Evolutionary conservation across 768 basidiomycete genomes (phyloP).

Genomic region (Calocybe cyanea): DNA sequence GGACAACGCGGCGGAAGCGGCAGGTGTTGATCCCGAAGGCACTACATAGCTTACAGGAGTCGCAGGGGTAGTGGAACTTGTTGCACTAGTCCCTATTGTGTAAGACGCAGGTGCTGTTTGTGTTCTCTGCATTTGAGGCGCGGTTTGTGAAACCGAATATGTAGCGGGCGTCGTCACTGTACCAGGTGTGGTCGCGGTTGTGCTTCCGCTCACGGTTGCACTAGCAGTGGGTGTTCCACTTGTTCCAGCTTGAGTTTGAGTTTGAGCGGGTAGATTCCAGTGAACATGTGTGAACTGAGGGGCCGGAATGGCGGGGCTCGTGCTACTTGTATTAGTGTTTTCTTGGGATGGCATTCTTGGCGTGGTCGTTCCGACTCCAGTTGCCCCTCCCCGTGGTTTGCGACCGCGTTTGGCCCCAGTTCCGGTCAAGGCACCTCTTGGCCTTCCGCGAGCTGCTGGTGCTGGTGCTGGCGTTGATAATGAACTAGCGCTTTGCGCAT

Average conservation of each 20-base stretch:
- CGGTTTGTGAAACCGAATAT: not conserved
- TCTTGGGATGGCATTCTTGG: slow-evolving; percentile 5
- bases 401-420: slow-evolving; percentile 41
- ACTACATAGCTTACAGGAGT: slow-evolving; percentile 7
- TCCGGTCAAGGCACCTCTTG: slow-evolving; percentile 25
- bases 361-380: slow-evolving; percentile 11
- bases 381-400: slow-evolving; percentile 39
- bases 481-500: not conserved
- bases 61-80: slow-evolving; percentile 1
- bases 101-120: slow-evolving; percentile 6
- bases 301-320: not conserved
- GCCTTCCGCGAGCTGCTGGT: slow-evolving; percentile 25
- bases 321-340: not conserved
- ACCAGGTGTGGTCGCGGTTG: not conserved
- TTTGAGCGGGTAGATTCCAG: slow-evolving; percentile 8
- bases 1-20: slow-evolving; percentile 1
- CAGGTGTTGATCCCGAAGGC: slow-evolving; percentile 7
- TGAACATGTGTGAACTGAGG: slow-evolving; percentile 6
- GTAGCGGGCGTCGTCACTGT: not conserved
- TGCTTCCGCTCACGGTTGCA: not conserved
- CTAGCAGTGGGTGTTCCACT: not conserved
- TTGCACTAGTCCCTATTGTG: slow-evolving; percentile 3
- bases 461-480: slow-evolving; percentile 8
- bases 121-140: slow-evolving; percentile 5
- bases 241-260: not conserved